Evolutionary conservation across 345 rosid species (phyloP), one percentile per base, ranked within the genome.

Genomic region (Raphanus sativus): DNA sequence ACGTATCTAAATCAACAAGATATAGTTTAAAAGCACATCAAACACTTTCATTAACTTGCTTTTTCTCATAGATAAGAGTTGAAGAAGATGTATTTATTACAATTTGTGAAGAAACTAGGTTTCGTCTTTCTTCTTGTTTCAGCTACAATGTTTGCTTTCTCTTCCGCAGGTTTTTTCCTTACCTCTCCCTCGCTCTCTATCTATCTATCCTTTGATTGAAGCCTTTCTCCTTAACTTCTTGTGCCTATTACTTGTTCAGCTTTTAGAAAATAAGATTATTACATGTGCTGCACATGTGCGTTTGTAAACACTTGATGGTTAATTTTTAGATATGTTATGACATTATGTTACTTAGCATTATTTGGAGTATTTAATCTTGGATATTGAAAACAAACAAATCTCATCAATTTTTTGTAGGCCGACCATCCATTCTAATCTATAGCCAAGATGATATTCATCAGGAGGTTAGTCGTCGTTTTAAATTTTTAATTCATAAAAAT

Each of bases 51-150:
- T 13, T 42, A 77, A 55, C 8, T 28, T 21, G 33, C 30, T 30
- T 56, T 40, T 1, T 21, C 33, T n/a, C 29, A 13, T 9, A 56
- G 33, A 42, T 24, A 54, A 60, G 62, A 78, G 66, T 26, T 62
- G 15, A 64, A 76, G 33, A 70, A 80, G n/a, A 83, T 86, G 90
- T 68, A 73, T 56, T 66, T 80, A 54, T 36, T 77, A 69, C 79
- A 77, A 73, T 60, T 83, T 13, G 2, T 76, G 72, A 84, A 75
- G 81, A 87, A 84, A 71, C 65, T 73, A 28, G 61, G 70, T 74
- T 76, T 87, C 67, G 71, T 87, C 79, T 84, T 86, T 77, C 88
- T 89, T 59, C 86, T 89, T 58, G 24, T 82, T 74, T 85, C 86
- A 56, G 82, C 86, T 29, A 69, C 87, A 45, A 71, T 77, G 10